Conservation (phyloP, 225 moss, liverwort and hornwort genomes). For the Rhytidiadelphus loreus region DNA sequence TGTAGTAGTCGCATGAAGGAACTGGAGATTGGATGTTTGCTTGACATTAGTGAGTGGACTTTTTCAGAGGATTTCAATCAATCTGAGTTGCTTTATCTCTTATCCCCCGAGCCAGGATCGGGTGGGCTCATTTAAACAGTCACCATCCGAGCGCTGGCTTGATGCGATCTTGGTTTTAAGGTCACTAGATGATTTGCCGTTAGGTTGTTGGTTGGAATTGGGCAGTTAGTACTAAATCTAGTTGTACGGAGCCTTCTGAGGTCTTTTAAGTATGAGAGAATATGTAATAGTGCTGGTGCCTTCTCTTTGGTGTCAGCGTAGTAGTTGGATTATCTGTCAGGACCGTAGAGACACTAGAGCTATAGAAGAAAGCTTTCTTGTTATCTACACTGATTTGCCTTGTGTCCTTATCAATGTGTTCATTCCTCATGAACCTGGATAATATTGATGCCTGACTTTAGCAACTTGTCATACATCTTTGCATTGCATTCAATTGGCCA, state of each 20-base stretch:
- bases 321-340: not conserved
- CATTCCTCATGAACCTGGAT: conserved; percentile 23
- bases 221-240: not conserved
- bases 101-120: not conserved
- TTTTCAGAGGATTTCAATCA: not conserved
- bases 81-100: not conserved
- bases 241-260: not conserved
- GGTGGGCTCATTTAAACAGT: not conserved
- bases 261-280: not conserved
- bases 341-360: not conserved
- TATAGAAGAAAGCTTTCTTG: not conserved
- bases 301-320: not conserved
- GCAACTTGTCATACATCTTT: not conserved
- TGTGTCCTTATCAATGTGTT: not conserved
- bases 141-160: not conserved
- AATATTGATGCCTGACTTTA: not conserved
- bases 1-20: not conserved
- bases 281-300: not conserved
- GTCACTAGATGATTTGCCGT: not conserved
- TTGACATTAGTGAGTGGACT: not conserved
- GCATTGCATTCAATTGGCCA: not conserved
- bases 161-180: not conserved
- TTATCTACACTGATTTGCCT: not conserved
- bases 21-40: not conserved
- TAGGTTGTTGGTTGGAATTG: not conserved